Evolutionary conservation across 768 basidiomycete species (phyloP).

Genomic region (Suillus variegatus): DNA sequence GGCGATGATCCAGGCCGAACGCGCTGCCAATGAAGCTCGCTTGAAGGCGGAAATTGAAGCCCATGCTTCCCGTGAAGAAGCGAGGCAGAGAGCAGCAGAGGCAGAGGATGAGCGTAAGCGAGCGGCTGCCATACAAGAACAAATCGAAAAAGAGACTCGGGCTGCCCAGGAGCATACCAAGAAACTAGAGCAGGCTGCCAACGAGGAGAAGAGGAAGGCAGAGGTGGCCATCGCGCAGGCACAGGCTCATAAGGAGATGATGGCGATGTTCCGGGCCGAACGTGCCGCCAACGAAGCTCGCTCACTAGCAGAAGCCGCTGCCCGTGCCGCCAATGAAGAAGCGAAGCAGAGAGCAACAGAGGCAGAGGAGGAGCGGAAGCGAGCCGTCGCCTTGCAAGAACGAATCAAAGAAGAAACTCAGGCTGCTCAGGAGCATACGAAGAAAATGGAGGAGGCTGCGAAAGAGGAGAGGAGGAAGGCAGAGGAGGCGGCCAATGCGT

Average conservation of each 20-base stretch:
- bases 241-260: too few relatives aligned
- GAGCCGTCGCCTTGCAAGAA: conserved; percentile 8
- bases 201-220: conserved; percentile 20
- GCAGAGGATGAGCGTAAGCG: conserved; percentile 13
- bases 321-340: conserved; percentile 8
- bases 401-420: conserved; percentile 8
- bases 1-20: not conserved
- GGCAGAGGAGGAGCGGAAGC: conserved; percentile 12
- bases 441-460: conserved; percentile 11
- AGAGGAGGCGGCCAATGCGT: conserved; percentile 13
- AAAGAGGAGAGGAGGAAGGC: conserved; percentile 22
- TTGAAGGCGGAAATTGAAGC: conserved; percentile 12
- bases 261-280: conserved; percentile 7
- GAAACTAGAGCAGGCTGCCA: conserved; percentile 12
- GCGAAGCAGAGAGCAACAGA: not conserved
- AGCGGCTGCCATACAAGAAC: conserved; percentile 9
- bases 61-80: conserved; percentile 7
- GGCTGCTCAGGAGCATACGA: conserved; percentile 11
- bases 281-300: conserved; percentile 8
- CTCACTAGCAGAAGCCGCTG: conserved; percentile 10
- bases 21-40: conserved; percentile 8
- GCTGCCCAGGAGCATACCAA: conserved; percentile 11
- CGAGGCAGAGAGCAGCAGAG: not conserved
- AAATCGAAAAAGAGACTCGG: conserved; percentile 6
- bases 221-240: conserved; percentile 10